phyloP scores from a whole-genome alignment of 495 filamentous ascomycete species.

The Thermochaetoides thermophila region DNA sequence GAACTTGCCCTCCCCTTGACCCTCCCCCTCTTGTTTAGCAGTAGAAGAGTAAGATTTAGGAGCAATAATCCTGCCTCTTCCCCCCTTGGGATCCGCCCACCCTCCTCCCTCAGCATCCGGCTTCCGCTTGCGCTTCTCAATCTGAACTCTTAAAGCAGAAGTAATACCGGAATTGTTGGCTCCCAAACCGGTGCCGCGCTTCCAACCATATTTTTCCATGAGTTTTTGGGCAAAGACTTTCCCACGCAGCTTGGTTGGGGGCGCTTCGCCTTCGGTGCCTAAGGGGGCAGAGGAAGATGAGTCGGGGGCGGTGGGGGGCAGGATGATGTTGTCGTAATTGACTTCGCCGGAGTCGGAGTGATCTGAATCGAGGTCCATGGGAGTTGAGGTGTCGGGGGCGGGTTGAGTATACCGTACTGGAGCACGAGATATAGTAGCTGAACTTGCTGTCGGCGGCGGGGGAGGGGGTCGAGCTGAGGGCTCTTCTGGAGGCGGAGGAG shows the following conservation, averaged over 20 bases:
- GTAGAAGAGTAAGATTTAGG: constrained; percentile 2
- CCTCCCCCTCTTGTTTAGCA: constrained; percentile 18
- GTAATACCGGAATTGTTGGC: constrained; percentile 66
- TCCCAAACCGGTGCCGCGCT: constrained; percentile 72
- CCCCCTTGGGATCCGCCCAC: constrained; percentile 49
- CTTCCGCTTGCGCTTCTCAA: constrained; percentile 68
- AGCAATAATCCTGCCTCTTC: constrained; percentile 71
- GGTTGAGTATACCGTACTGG: constrained; percentile 70
- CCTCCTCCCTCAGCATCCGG: constrained; percentile 69
- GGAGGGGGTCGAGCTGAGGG: constrained; percentile 32
- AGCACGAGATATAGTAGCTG: constrained; percentile 59
- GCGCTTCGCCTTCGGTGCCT: no score
- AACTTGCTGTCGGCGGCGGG: constrained; percentile 24
- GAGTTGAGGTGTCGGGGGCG: constrained; percentile 39
- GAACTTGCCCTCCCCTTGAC: constrained; percentile 42
- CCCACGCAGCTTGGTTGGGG: no score
- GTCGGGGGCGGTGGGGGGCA: constrained; percentile 1
- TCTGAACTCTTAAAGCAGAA: constrained; percentile 63
- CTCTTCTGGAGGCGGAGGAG: constrained; percentile 45
- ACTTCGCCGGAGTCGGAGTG: constrained; percentile 16
- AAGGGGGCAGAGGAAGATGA: no score
- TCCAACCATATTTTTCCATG: constrained; percentile 88
- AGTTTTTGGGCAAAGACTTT: constrained; percentile 63
- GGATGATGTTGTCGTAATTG: constrained; percentile 28
- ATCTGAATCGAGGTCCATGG: constrained; percentile 36